Evolutionary conservation across 2,329 filamentous ascomycete genomes (phyloP), one percentile per base, ranked within the genome.

Genomic region (Pezicula radicicola): DNA sequence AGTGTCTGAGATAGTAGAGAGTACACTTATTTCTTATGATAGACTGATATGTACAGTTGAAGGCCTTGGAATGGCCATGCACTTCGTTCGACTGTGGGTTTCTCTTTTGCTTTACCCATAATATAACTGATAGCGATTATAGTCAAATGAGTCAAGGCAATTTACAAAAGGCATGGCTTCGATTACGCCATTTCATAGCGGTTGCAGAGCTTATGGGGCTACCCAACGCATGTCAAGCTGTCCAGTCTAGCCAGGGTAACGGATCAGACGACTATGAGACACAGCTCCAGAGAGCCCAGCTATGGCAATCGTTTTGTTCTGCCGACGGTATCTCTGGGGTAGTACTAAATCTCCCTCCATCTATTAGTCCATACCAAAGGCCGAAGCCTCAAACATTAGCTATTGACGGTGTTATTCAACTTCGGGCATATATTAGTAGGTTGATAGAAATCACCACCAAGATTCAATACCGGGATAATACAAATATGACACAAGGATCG

Each of bases 161-260:
- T 30, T 61, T 71, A 18, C 62, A 65, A 42, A 67, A 65, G 25
- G 59, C 64, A 21, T 73, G 69, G 69, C 55, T 72, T 19, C 60
- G 59, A 19, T 49, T 72, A 16, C 69, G 70, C n/a, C 64, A 69
- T 39, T 58, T 66, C 18, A 66, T 71, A 25, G 65, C 69, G 3
- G 57, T 72, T 21, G 68, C 69, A 41, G 69, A 72, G 55, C 55
- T 72, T 2, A 68, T 71, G 43, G 70, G 70, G 2, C 54, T 72
- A 4, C 68, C 68, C 8, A 58, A 57, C 30, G 51, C 53, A 42
- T 50, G 46, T 27, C 43, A 50, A 30, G 28, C 48, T 27, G 27
- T 48, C 18, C 49, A 53, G 30, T 28, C 40, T 9, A 54, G 44
- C 12, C 58, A 52, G n/a, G 6, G 43, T 12, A 56, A 50, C 18